These are phyloP conservation scores for Closterium sp. DNA, from an alignment of 139 green algal species.

Conservation along the genomic window DNA sequence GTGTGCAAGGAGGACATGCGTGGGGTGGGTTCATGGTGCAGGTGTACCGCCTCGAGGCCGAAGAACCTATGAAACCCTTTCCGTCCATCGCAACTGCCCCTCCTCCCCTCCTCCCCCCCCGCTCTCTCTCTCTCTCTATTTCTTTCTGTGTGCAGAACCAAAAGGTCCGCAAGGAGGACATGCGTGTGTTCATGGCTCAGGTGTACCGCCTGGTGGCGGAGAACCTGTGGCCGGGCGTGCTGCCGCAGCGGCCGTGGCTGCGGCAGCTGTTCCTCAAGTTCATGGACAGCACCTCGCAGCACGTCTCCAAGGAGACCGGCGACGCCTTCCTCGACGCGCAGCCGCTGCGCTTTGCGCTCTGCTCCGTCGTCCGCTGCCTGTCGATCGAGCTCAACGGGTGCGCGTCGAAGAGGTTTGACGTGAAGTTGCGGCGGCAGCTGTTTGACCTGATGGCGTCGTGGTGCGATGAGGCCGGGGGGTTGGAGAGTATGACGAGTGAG, in stretches of 20 bases:
- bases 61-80: constrained; percentile 1
- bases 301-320: constrained; percentile 6
- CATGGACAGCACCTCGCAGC: constrained; percentile 60
- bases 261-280: constrained; percentile 65
- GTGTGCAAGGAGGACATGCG: constrained; percentile 57
- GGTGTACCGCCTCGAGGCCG: constrained; percentile 59
- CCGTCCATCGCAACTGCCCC: neutral
- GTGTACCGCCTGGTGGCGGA: constrained; percentile 61
- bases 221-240: constrained; percentile 50
- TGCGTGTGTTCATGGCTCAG: constrained; percentile 61
- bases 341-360: constrained; percentile 34
- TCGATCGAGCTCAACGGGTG: constrained; percentile 1
- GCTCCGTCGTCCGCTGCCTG: constrained; percentile 10
- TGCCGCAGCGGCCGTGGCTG: constrained; percentile 49
- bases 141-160: neutral
- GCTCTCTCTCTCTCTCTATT: too few species aligned
- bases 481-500: constrained; percentile 11
- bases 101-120: neutral
- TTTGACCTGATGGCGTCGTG: constrained; percentile 51
- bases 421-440: constrained; percentile 32
- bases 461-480: constrained; percentile 23
- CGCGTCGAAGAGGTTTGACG: constrained; percentile 25
- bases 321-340: constrained; percentile 38
- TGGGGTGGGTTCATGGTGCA: constrained; percentile 58
- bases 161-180: constrained; percentile 49